Evolutionary conservation across 768 basidiomycete species (phyloP), one percentile per base, ranked within the genome.

Genomic region (Rhodosporidiobolus odoratus): DNA sequence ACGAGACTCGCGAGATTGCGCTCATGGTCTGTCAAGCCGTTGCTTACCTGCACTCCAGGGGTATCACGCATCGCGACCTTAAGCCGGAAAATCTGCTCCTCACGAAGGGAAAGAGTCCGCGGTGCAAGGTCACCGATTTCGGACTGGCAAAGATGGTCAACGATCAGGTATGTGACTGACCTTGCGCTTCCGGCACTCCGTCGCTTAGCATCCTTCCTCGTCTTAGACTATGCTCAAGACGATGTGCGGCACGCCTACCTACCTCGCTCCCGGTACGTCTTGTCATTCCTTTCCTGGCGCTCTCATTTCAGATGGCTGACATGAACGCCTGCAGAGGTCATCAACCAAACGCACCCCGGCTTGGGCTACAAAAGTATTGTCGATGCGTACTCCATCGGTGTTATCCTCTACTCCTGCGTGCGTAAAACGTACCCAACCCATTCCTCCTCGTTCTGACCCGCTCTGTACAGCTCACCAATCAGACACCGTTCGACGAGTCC

Each of bases 381-480:
- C 59, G 96, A 99, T 78, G 92, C 91, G 72, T 99, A 93, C 93
- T 94, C 91, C 56, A 86, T 93, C 17, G 95, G 96, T 10, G 92
- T 96, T 30, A 96, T 98, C 62, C 85, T 97, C 2, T 98, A 89
- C 76, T 88, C 88, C 21, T 71, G 69, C 62, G 0, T 67, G 52
- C 45, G 50, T 27, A 9, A 12, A 8, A 23, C 21, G 17, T 54
- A 5, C 53, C 7, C 32, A 34, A 3, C 12, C 32, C 23, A 15
- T 32, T 34, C 53, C 32, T 54, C 30, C 15, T 35, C 30, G 10
- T 45, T 13, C 53, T 54, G 12, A 54, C 53, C 32, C 53, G 32
- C 32, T 35, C 27, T n/a, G 3, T 34, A 30, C 32, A 15, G 12
- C 35, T 3, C 35, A 62, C 52, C 5, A 88, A 89, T 77, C 77